Conservation (phyloP, 2,329 filamentous ascomycete genomes). For the Zymoseptoria ardabiliae region DNA sequence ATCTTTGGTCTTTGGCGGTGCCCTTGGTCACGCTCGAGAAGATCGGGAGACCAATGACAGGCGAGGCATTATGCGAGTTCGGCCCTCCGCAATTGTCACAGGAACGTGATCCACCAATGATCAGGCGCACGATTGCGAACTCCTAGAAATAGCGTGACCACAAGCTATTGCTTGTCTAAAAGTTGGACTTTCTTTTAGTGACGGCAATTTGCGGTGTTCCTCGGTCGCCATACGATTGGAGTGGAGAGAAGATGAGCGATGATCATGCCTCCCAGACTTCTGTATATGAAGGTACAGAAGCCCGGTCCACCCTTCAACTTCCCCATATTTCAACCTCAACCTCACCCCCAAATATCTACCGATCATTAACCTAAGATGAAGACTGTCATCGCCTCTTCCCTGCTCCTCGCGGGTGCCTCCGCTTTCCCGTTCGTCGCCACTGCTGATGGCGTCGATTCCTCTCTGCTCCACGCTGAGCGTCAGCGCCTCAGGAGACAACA, state of each 20-base stretch:
- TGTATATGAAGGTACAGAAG: not conserved
- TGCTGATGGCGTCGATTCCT: conserved; percentile 32
- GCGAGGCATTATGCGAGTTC: not conserved
- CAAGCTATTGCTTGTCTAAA: not conserved
- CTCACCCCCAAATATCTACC: not conserved
- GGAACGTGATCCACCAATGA: not conserved
- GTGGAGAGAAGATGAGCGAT: not conserved
- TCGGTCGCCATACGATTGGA: not conserved
- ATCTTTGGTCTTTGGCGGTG: not conserved
- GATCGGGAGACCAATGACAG: not conserved
- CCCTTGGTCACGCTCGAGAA: not conserved
- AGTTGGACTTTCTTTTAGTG: not conserved
- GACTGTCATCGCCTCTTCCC: conserved; percentile 15
- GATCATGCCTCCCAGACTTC: not conserved
- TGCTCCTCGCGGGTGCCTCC: conserved; percentile 21
- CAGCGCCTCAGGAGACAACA: conserved; percentile 26
- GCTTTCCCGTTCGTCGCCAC: conserved; percentile 36
- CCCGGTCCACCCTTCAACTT: not conserved
- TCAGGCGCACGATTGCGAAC: not conserved
- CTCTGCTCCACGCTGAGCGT: conserved; percentile 22
- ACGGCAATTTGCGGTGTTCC: not conserved
- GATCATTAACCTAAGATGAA: conserved; percentile 16
- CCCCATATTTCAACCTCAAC: not conserved
- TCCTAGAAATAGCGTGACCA: not conserved
- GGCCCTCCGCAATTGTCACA: not conserved